Conservation (phyloP, 106 monocot species). For the Acanthochlamys bracteata region DNA sequence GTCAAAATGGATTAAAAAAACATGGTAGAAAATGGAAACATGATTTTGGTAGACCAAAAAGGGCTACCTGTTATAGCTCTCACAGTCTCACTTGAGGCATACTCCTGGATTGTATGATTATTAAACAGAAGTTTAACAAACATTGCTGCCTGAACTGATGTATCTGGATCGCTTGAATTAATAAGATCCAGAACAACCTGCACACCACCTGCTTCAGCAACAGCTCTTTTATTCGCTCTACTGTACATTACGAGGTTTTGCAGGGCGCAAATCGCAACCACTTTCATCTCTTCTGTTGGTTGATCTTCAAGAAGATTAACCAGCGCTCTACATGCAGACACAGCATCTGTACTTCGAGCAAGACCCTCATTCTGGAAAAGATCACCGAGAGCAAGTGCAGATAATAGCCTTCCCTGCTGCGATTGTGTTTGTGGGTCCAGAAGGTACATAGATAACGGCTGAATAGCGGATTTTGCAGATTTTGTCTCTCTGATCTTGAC, state of each 20-base stretch:
- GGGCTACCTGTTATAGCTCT: constrained; percentile 86
- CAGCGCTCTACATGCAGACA: constrained; percentile 80
- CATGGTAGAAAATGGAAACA: too few species aligned
- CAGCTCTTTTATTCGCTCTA: constrained; percentile 93
- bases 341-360: constrained; percentile 78
- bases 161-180: constrained; percentile 74
- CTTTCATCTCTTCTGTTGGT: constrained; percentile 98
- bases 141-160: constrained; percentile 95
- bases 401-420: constrained; percentile 81
- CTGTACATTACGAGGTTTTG: constrained; percentile 95
- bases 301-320: constrained; percentile 99
- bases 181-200: constrained; percentile 92
- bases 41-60: not conserved
- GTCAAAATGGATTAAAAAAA: not conserved
- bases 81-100: constrained; percentile 97
- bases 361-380: constrained; percentile 93
- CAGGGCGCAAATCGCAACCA: constrained; percentile 89
- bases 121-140: constrained; percentile 95
- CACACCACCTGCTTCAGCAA: constrained; percentile 98
- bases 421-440: constrained; percentile 97
- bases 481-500: constrained; percentile 86
- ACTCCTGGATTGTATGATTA: constrained; percentile 93
- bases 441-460: constrained; percentile 85
- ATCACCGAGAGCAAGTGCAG: constrained; percentile 91
- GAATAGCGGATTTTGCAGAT: constrained; percentile 80